These are phyloP conservation scores for Fusarium sp. DNA, from an alignment of 2,329 filamentous ascomycete species.

Conservation along the genomic window DNA sequence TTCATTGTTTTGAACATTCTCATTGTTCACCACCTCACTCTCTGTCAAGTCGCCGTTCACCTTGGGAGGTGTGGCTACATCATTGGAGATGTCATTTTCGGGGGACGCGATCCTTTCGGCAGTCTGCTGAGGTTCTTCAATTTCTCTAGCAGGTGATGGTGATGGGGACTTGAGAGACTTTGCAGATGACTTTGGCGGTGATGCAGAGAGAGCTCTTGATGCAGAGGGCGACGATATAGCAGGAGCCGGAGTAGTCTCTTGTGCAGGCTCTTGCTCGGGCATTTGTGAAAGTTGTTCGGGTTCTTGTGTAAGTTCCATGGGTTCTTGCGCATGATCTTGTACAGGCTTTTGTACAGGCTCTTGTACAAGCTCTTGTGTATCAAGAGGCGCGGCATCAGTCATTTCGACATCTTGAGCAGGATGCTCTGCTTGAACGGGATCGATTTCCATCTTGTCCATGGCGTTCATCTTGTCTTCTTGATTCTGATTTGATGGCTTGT, in stretches of 20 bases:
- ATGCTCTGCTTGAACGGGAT: constrained; percentile 24
- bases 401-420: constrained; percentile 36
- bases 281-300: not conserved
- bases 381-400: constrained; percentile 23
- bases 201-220: constrained; percentile 5
- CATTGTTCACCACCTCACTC: constrained; percentile 14
- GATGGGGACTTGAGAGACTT: not conserved
- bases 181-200: constrained; percentile 7
- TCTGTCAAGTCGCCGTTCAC: constrained; percentile 9
- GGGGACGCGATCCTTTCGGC: constrained; percentile 1
- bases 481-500: not conserved
- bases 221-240: not conserved
- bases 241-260: not conserved
- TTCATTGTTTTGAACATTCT: constrained; percentile 13
- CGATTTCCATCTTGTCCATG: constrained; percentile 39
- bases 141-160: constrained; percentile 7
- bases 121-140: constrained; percentile 9
- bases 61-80: constrained; percentile 7
- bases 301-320: not conserved
- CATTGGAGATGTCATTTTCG: constrained; percentile 2
- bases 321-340: not conserved
- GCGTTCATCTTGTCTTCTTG: constrained; percentile 38
- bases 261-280: not conserved
- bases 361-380: constrained; percentile 1
- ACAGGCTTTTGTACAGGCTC: not conserved